Conservation (phyloP, 345 rosid species). For the Camelina sativa region DNA sequence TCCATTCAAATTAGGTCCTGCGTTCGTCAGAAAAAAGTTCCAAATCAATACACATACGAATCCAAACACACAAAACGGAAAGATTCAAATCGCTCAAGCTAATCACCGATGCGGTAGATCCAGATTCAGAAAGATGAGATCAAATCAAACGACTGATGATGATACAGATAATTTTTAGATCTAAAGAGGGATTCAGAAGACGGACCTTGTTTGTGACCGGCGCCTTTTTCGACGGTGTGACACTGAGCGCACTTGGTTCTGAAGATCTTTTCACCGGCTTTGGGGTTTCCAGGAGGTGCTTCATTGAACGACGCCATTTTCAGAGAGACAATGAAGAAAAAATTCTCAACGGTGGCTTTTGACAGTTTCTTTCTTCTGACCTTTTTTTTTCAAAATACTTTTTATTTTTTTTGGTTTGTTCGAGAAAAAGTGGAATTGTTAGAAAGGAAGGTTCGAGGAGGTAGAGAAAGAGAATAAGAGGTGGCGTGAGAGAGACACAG, state of each 20-base stretch:
- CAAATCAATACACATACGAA: neutral
- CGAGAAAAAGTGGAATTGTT: no score
- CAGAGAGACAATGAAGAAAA: neutral
- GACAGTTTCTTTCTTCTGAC: neutral
- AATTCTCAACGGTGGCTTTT: slow-evolving; percentile 10
- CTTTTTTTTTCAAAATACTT: neutral
- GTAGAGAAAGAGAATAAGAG: neutral
- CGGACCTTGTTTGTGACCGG: slow-evolving; percentile 96
- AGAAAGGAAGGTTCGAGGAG: slow-evolving; percentile 18
- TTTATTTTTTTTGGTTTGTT: neutral
- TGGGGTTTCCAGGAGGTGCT: slow-evolving; percentile 81
- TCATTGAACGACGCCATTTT: slow-evolving; percentile 80
- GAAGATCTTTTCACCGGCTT: slow-evolving; percentile 87
- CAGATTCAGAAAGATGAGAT: neutral
- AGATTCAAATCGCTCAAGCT: neutral
- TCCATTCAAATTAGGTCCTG: slow-evolving; percentile 91
- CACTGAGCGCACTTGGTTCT: slow-evolving; percentile 63
- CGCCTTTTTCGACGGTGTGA: slow-evolving; percentile 88
- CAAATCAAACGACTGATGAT: neutral
- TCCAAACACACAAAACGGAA: neutral
- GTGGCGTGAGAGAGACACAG: slow-evolving; percentile 31
- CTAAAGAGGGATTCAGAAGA: neutral
- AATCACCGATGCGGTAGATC: slow-evolving; percentile 12
- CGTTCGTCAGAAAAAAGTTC: neutral
- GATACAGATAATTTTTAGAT: neutral